Percentiles rank a stretch among this genome's conserved stretches.
phyloP scores from a whole-genome alignment of 495 filamentous ascomycete species.

The Penicillium longicatenatum region DNA sequence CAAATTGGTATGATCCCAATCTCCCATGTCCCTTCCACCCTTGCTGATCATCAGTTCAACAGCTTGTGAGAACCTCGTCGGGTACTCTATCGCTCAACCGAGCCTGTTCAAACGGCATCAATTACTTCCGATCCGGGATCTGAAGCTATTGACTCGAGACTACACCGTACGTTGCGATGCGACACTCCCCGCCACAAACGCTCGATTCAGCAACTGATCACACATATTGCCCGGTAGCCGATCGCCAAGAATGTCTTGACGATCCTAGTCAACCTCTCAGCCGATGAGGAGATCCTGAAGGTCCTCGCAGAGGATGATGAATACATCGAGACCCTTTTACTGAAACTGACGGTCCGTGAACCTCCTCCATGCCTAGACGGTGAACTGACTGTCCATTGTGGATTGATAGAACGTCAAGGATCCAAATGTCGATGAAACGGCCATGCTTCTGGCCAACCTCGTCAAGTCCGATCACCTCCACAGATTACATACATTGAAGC shows the following conservation, averaged over 20 bases:
- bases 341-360: conserved; percentile 71
- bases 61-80: conserved; percentile 84
- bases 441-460: conserved; percentile 93
- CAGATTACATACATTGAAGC: conserved; percentile 64
- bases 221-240: conserved; percentile 49
- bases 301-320: conserved; percentile 74
- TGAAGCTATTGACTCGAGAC: conserved; percentile 87
- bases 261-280: conserved; percentile 89
- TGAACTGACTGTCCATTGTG: conserved; percentile 9
- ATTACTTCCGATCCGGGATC: conserved; percentile 77
- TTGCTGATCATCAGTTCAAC: conserved; percentile 1
- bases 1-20: conserved; percentile 58
- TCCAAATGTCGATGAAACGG: conserved; percentile 77
- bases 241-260: conserved; percentile 92
- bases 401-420: conserved; percentile 56
- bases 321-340: conserved; percentile 74
- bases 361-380: background rate
- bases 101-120: conserved; percentile 80
- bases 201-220: conserved; percentile 9
- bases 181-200: background rate
- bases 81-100: conserved; percentile 76
- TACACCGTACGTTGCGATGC: conserved; percentile 59
- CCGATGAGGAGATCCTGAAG: conserved; percentile 71
- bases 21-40: background rate
- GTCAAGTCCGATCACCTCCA: conserved; percentile 74